Evolutionary conservation across 306 rosid genomes (phyloP).

Genomic region (Rosa persica): DNA sequence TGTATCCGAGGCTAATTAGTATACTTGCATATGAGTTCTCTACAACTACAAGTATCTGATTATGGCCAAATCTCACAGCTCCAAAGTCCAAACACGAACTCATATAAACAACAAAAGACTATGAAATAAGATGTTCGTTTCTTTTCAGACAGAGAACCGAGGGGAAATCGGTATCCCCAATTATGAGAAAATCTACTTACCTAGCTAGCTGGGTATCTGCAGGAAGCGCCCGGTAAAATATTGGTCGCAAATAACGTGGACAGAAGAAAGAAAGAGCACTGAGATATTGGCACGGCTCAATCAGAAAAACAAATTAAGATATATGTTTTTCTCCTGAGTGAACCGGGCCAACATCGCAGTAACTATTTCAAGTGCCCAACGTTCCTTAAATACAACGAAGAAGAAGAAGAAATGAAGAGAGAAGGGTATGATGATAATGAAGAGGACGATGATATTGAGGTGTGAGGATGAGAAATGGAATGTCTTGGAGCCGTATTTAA

Average conservation of each 20-base stretch:
- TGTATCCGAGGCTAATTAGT: not conserved
- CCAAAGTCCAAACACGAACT: not conserved
- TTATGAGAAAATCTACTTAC: not conserved
- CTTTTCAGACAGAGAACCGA: not conserved
- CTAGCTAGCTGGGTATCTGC: not conserved
- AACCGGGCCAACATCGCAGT: slow-evolving; percentile 49
- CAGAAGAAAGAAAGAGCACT: slow-evolving; percentile 33
- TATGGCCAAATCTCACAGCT: not conserved
- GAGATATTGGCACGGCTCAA: slow-evolving; percentile 63
- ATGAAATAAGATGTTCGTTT: not conserved
- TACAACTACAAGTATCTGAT: not conserved
- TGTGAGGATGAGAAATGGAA: slow-evolving; percentile 11
- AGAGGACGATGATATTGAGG: not conserved
- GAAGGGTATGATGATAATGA: not conserved
- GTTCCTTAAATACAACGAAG: not conserved
- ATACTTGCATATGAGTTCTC: not conserved
- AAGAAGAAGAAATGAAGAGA: not conserved
- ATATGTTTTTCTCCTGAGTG: slow-evolving; percentile 32
- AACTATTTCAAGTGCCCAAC: slow-evolving; percentile 28
- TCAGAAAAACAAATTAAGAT: slow-evolving; percentile 22
- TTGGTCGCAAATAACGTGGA: not conserved
- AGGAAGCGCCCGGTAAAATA: not conserved
- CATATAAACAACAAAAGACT: not conserved
- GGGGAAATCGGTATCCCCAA: not conserved
- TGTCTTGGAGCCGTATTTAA: slow-evolving; percentile 15